A percentile compares a stretch with the other conserved stretches of the same genome.
Evolutionary conservation across 2,329 filamentous ascomycete species (phyloP).

Genomic region (Calonectria pseudoreteaudii): DNA sequence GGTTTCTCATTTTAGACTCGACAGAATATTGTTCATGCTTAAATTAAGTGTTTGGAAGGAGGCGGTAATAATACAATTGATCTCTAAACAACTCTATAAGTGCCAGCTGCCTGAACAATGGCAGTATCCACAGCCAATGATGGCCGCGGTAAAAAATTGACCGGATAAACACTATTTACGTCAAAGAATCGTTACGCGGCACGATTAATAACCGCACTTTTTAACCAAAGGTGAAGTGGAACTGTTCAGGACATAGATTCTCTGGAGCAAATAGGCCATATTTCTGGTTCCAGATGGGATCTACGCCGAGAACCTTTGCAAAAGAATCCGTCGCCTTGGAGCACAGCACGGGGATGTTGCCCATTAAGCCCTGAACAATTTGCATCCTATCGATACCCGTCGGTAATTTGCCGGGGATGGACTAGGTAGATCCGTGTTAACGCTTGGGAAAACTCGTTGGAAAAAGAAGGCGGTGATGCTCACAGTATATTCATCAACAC

Average conservation of each 20-base stretch:
- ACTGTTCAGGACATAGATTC: not conserved
- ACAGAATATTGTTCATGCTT: not conserved
- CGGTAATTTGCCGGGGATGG: not conserved
- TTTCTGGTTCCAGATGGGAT: not conserved
- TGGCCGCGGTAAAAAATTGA: not conserved
- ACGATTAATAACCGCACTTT: not conserved
- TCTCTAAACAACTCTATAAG: not conserved
- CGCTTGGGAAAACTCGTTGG: not conserved
- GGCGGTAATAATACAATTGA: not conserved
- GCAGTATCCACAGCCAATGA: not conserved
- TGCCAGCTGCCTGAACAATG: not conserved
- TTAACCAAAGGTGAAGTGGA: not conserved
- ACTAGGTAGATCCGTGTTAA: not conserved
- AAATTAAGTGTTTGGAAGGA: not conserved
- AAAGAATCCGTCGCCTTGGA: not conserved
- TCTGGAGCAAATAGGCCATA: not conserved
- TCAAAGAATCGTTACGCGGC: not conserved
- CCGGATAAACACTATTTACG: not conserved
- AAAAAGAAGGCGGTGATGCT: not conserved
- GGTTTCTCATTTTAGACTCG: not conserved
- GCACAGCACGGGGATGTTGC: not conserved
- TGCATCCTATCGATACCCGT: not conserved
- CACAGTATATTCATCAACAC: not conserved
- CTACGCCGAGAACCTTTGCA: not conserved
- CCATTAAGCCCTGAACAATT: not conserved